These are phyloP conservation scores for Stenocarpella maydis DNA, from an alignment of 2,329 filamentous ascomycete genomes.

Conservation along the genomic window DNA sequence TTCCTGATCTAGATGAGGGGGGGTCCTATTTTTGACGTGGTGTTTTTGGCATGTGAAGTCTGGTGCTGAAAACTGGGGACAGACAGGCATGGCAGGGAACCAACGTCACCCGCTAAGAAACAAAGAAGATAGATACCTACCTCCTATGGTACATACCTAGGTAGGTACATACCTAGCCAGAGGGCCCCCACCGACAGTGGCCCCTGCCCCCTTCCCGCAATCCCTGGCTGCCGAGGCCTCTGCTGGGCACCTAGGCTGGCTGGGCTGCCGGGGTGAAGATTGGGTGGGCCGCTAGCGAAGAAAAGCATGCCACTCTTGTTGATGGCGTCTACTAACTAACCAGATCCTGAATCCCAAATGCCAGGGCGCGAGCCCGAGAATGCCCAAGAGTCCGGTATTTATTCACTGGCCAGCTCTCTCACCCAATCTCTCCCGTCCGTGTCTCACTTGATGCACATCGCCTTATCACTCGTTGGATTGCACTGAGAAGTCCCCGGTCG, in stretches of 20 bases:
- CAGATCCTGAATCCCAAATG: neutral
- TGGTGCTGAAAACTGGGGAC: constrained; percentile 25
- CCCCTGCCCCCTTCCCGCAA: constrained; percentile 27
- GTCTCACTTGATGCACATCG: constrained; percentile 5
- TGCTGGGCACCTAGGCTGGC: too few species aligned
- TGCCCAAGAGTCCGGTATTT: neutral
- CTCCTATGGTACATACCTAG: too few species aligned
- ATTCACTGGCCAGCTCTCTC: constrained; percentile 13
- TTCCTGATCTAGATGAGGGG: neutral
- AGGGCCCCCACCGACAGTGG: constrained; percentile 1
- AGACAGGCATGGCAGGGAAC: neutral
- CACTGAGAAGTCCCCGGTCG: neutral
- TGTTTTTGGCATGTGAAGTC: constrained; percentile 30
- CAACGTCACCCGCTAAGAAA: constrained; percentile 18
- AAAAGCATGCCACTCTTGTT: constrained; percentile 25
- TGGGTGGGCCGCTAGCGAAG: constrained; percentile 22
- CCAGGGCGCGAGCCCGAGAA: neutral
- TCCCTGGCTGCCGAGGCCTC: constrained; percentile 10
- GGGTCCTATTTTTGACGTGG: neutral
- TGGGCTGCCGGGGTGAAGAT: neutral
- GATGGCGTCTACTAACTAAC: neutral
- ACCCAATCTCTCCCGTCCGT: neutral
- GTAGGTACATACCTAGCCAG: too few species aligned
- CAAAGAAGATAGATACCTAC: too few species aligned
- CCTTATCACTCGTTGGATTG: neutral